Evolutionary conservation across 2,329 filamentous ascomycete genomes (phyloP).

Genomic region (Claviceps pusilla): DNA sequence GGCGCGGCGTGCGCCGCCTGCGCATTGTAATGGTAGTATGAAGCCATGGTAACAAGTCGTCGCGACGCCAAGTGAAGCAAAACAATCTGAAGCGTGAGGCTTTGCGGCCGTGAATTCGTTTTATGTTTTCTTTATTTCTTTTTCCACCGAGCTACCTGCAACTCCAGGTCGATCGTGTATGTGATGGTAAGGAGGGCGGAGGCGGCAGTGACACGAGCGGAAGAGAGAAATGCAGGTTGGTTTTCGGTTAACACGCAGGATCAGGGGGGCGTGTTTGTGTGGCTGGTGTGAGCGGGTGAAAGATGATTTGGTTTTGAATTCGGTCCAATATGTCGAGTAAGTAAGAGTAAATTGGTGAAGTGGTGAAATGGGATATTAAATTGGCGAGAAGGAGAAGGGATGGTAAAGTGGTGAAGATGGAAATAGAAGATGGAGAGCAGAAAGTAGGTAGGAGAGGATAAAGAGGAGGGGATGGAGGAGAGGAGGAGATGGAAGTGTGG

Average conservation of each 20-base stretch:
- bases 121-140: not conserved
- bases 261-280: too few relatives aligned
- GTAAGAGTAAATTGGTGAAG: not conserved
- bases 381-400: not conserved
- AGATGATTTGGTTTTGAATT: not conserved
- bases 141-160: not conserved
- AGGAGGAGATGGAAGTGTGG: not conserved
- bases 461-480: too few relatives aligned
- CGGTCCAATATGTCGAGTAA: not conserved
- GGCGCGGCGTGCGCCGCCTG: constrained; percentile 45
- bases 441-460: not conserved
- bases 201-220: constrained; percentile 7
- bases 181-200: constrained; percentile 2
- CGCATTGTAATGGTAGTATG: constrained; percentile 47
- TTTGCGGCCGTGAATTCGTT: not conserved
- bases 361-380: not conserved
- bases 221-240: not conserved
- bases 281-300: not conserved
- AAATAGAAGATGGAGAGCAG: not conserved
- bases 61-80: too few relatives aligned
- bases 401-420: not conserved
- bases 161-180: not conserved
- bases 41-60: constrained; percentile 33
- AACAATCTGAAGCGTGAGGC: not conserved
- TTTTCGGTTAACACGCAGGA: not conserved